Evolutionary conservation across 352 stramenopile species (phyloP).

Genomic region (Globisporangium middletonii): DNA sequence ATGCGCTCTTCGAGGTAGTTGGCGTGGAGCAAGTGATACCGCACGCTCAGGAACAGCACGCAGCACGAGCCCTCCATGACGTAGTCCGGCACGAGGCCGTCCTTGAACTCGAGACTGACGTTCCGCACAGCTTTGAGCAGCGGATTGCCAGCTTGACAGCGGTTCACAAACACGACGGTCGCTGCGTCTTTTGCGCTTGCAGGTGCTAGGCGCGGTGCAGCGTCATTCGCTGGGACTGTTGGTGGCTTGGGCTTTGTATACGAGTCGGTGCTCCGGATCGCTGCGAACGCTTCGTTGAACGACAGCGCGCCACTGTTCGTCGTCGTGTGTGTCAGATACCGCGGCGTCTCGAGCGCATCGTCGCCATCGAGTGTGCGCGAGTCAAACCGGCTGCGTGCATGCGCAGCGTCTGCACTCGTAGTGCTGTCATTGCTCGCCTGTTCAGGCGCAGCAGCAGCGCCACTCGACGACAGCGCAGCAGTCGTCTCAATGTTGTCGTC

Average conservation of each 20-base stretch:
- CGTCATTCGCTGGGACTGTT: background rate
- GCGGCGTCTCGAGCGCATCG: conserved; percentile 11
- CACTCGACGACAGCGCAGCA: too few species aligned
- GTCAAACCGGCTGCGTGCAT: conserved; percentile 37
- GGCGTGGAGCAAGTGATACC: conserved; percentile 86
- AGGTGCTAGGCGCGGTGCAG: conserved; percentile 5
- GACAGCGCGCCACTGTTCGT: conserved; percentile 16
- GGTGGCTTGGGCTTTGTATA: conserved; percentile 27
- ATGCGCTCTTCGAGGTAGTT: conserved; percentile 91
- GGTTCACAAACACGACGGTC: conserved; percentile 63
- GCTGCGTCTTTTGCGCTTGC: conserved; percentile 31
- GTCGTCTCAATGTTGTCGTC: too few species aligned
- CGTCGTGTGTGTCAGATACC: conserved; percentile 32
- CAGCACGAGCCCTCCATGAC: conserved; percentile 88
- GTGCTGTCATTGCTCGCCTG: background rate
- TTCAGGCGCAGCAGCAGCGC: background rate
- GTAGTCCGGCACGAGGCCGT: conserved; percentile 93
- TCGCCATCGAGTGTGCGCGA: conserved; percentile 23
- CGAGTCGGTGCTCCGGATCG: conserved; percentile 47
- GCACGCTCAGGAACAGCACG: conserved; percentile 88
- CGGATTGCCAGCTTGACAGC: conserved; percentile 91
- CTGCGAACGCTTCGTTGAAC: conserved; percentile 56
- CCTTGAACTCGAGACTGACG: conserved; percentile 88
- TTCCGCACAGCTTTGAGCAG: conserved; percentile 92
- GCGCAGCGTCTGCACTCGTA: background rate